These are phyloP conservation scores for Ophiocordyceps polyrhachis-furcata DNA, from an alignment of 2,329 filamentous ascomycete species.

Conservation along the genomic window DNA sequence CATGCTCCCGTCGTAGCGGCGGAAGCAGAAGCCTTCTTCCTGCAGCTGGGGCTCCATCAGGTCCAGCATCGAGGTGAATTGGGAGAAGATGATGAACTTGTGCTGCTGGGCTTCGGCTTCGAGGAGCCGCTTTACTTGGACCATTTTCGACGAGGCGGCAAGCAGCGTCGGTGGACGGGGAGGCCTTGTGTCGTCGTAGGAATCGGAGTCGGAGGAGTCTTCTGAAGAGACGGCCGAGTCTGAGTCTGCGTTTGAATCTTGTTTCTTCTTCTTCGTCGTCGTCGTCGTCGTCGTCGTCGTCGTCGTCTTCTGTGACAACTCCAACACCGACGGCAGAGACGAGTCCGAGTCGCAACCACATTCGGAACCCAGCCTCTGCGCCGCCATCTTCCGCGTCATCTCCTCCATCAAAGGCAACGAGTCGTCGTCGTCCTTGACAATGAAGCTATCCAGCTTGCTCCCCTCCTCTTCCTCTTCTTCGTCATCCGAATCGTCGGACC, in stretches of 20 bases:
- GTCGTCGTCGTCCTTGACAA: constrained; percentile 30
- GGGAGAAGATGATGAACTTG: constrained; percentile 97
- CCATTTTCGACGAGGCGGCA: constrained; percentile 75
- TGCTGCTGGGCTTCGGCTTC: constrained; percentile 59
- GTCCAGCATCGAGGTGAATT: constrained; percentile 97
- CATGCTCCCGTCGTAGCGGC: constrained; percentile 91
- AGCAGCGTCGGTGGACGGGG: constrained; percentile 22
- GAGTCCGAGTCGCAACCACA: neutral
- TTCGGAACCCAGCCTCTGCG: constrained; percentile 13
- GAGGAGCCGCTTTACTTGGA: constrained; percentile 65
- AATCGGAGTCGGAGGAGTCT: constrained; percentile 18
- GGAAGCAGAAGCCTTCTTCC: constrained; percentile 55
- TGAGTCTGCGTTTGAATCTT: constrained; percentile 11
- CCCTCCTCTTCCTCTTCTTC: constrained; percentile 26
- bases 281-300: too few species aligned
- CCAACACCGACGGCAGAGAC: too few species aligned
- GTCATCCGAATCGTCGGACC: constrained; percentile 46
- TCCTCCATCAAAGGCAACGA: constrained; percentile 17
- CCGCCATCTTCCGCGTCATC: constrained; percentile 18
- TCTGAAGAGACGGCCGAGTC: constrained; percentile 11
- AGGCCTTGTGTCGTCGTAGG: constrained; percentile 11
- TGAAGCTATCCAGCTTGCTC: constrained; percentile 35
- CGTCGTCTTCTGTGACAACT: too few species aligned
- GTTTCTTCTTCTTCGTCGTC: too few species aligned
- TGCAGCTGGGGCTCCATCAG: constrained; percentile 82